Base-by-base conservation (phyloP, 495 filamentous ascomycete species). In the Podospora pseudoanserina region DNA sequence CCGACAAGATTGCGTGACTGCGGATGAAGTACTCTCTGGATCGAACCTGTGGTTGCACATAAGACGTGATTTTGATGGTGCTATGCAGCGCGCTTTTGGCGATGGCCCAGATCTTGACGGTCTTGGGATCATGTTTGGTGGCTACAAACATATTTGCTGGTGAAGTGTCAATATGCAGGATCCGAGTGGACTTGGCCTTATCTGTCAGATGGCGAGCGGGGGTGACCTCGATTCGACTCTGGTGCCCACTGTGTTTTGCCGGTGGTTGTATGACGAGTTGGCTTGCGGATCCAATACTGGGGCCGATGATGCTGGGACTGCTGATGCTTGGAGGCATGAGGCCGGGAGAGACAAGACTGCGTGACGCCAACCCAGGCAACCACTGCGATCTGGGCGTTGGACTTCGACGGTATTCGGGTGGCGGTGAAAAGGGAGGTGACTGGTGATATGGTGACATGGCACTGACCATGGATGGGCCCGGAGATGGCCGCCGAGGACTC, bases 1-100 rank as follows among this genome's bases (percentile, higher is more conserved):
- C 73, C 2, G 75, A 77, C 3, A 77, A 58, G 26, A 77, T 70
- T 3, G 71, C 68, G 62, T 77, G 75, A 64, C 71, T 72, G 56
- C 75, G 73, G 56, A 77, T 68, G 20, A 74, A 75, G 59, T 77
- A 77, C 56, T 77, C 75, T 26, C 75, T 70, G 0, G 75, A 75
- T 11, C 73, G 73, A 7, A 72, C 63, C 26, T 73, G 70, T 0
- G 75, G 73, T 9, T 68, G 65, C 1, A 74, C 73, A 57, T 75
- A 77, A 5, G 71, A 72, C 4, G 70, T 77, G 27, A 70, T 72
- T 27, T 77, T 77, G 53, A 75, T 72, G 3, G 71, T 72, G 20
- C 66, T 56, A 26, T 74, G 72, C 1, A 77, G 39, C 1, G 66
- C 54, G 54, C 72, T 72, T 63, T 70, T 72, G n/a, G 70, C 3